Conservation (phyloP, 148 eudicot species). For the Camellia japonica region DNA sequence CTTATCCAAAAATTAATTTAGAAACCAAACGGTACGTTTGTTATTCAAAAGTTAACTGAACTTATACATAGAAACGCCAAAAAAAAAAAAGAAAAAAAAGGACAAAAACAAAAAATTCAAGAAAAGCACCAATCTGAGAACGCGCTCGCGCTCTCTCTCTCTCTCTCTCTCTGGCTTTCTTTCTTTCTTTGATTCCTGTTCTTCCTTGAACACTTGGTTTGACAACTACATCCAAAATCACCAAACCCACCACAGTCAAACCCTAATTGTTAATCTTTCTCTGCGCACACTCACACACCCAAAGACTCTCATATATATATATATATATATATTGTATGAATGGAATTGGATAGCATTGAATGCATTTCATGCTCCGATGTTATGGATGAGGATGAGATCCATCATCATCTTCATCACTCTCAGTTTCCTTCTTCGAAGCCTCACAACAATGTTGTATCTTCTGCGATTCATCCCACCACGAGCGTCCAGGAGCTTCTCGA, state of each 20-base stretch:
- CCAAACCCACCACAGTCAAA: background rate
- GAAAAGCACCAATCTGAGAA: too few species aligned
- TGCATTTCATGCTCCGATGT: slow-evolving; percentile 47
- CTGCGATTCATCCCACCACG: slow-evolving; percentile 39
- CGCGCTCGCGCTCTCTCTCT: background rate
- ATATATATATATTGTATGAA: background rate
- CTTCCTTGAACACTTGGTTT: too few species aligned
- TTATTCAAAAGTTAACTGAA: too few species aligned
- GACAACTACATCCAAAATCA: background rate
- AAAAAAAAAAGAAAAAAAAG: too few species aligned
- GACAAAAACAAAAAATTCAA: too few species aligned
- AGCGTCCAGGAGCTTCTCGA: slow-evolving; percentile 79
- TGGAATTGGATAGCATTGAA: slow-evolving; percentile 59
- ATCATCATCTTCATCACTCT: slow-evolving; percentile 27
- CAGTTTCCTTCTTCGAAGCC: slow-evolving; percentile 52
- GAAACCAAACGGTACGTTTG: too few species aligned
- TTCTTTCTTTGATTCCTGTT: background rate
- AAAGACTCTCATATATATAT: background rate
- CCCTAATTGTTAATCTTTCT: background rate
- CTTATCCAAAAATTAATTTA: too few species aligned
- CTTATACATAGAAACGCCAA: too few species aligned
- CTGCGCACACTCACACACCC: background rate
- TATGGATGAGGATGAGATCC: slow-evolving; percentile 49
- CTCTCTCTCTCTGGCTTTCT: slow-evolving; percentile 15
- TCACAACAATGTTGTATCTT: slow-evolving; percentile 19